A percentile compares a stretch with the other conserved stretches of the same genome.
These are phyloP conservation scores for Thozetella sp. DNA, from an alignment of 495 filamentous ascomycete genomes.

Conservation along the genomic window DNA sequence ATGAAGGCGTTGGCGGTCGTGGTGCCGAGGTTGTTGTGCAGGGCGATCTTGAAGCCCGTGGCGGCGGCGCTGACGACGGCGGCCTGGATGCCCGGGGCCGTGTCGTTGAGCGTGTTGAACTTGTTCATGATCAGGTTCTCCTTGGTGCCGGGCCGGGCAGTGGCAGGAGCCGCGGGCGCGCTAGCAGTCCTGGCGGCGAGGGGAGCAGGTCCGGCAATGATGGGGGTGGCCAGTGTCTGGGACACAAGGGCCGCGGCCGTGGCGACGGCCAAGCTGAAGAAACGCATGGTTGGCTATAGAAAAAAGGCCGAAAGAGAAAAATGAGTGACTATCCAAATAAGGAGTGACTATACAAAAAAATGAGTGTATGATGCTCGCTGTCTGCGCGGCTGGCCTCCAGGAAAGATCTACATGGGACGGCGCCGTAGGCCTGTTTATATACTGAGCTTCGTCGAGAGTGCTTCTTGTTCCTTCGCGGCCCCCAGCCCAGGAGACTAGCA, in stretches of 20 bases:
- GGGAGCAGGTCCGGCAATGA: too few relatives aligned
- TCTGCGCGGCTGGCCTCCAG: too few relatives aligned
- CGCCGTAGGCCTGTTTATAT: too few relatives aligned
- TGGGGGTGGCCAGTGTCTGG: constrained; percentile 19
- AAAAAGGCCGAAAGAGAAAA: constrained; percentile 7
- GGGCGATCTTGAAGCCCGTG: constrained; percentile 11
- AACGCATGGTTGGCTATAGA: constrained; percentile 21
- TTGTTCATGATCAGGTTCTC: constrained; percentile 22
- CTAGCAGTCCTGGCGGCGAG: too few relatives aligned
- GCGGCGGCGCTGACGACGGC: not conserved
- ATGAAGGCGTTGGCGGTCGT: constrained; percentile 35
- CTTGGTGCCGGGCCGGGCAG: constrained; percentile 11
- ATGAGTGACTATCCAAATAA: constrained; percentile 14
- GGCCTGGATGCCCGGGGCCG: not conserved
- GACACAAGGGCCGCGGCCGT: constrained; percentile 19
- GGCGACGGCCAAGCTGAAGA: constrained; percentile 28
- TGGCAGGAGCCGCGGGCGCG: too few relatives aligned
- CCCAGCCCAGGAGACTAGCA: too few relatives aligned
- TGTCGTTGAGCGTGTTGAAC: constrained; percentile 29
- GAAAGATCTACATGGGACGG: too few relatives aligned
- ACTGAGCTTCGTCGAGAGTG: too few relatives aligned
- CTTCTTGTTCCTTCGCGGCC: too few relatives aligned
- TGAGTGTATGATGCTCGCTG: too few relatives aligned
- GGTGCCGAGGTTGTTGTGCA: constrained; percentile 38
- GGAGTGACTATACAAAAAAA: too few relatives aligned